A percentile compares a stretch with the other conserved stretches of the same genome.
Conservation (phyloP, 208 protist genomes). For the Crithidia fasciculata region DNA sequence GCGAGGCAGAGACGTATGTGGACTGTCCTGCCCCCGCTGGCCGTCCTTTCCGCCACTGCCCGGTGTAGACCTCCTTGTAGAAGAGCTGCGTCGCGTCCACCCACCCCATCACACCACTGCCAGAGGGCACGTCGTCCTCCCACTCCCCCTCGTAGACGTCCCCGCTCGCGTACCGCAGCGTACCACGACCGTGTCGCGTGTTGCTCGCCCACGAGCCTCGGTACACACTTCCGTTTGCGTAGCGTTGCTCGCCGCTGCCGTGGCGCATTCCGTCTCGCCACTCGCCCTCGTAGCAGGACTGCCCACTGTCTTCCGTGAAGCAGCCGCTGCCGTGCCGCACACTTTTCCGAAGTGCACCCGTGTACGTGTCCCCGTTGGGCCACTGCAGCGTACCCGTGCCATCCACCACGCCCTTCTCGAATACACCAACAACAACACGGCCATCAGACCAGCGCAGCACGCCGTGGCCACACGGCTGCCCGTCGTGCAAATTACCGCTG, state of each 20-base stretch:
- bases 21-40: conserved; percentile 79
- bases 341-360: conserved; percentile 60
- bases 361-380: conserved; percentile 73
- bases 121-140: conserved; percentile 52
- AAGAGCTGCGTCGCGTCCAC: conserved; percentile 28
- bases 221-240: conserved; percentile 75
- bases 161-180: conserved; percentile 54
- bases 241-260: conserved; percentile 68
- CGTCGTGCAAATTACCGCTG: conserved; percentile 50
- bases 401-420: conserved; percentile 41
- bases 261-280: conserved; percentile 75
- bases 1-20: conserved; percentile 46
- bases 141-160: conserved; percentile 88
- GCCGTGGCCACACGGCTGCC: conserved; percentile 60
- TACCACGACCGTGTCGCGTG: conserved; percentile 61
- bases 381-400: conserved; percentile 51
- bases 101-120: conserved; percentile 85
- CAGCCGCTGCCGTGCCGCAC: conserved; percentile 82
- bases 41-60: conserved; percentile 65
- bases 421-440: conserved; percentile 49
- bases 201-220: conserved; percentile 65
- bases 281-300: conserved; percentile 63
- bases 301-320: conserved; percentile 49
- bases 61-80: conserved; percentile 81
- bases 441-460: conserved; percentile 59